These are phyloP conservation scores for Monilinia fructicola DNA, from an alignment of 2,329 filamentous ascomycete species.

Conservation along the genomic window DNA sequence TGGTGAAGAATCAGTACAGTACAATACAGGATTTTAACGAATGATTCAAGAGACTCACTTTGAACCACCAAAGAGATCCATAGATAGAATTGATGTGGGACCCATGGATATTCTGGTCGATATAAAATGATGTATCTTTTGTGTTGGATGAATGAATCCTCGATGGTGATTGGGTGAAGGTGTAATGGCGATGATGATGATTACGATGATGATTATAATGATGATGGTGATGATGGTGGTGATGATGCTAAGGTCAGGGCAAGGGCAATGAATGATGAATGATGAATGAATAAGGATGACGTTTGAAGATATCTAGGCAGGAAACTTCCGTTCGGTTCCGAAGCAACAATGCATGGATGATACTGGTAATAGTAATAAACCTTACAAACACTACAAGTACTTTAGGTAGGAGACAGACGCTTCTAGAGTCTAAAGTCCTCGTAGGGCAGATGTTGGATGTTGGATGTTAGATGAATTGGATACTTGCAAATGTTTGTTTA, in stretches of 20 bases:
- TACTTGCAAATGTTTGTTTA: background rate
- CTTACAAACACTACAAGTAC: background rate
- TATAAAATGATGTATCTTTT: background rate
- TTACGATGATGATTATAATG: background rate
- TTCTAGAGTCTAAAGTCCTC: background rate
- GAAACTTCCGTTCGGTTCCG: conserved; percentile 12
- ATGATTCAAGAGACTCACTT: conserved; percentile 30
- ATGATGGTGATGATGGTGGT: background rate
- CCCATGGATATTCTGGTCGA: background rate
- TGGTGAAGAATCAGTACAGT: conserved; percentile 20
- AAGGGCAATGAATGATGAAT: no score
- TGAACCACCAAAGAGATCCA: conserved; percentile 34
- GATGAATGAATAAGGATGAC: background rate
- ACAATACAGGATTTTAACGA: background rate
- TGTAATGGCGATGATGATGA: background rate
- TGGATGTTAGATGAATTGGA: background rate
- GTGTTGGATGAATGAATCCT: no score
- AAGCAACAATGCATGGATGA: background rate
- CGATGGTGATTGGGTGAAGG: background rate
- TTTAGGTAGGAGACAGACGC: background rate
- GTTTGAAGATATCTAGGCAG: background rate
- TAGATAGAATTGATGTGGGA: background rate
- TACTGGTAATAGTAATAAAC: no score
- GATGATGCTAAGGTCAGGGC: background rate
- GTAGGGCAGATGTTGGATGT: background rate